phyloP scores from a whole-genome alignment of 2,329 filamentous ascomycete genomes.

The Tothia fuscella region DNA sequence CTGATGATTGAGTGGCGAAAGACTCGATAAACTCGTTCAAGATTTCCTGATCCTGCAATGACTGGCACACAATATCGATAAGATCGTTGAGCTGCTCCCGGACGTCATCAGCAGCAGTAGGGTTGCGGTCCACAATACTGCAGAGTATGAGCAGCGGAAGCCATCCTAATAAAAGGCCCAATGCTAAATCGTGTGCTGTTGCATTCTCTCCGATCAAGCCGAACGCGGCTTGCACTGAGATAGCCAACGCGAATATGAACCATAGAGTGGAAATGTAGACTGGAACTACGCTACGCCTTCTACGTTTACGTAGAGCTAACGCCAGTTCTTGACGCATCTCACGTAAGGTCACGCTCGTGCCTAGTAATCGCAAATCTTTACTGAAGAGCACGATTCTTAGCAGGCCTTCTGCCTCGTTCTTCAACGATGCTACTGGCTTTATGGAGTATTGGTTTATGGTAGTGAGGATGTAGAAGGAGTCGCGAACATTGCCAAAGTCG shows the following conservation, averaged over 20 bases:
- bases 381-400: conserved; percentile 11
- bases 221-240: conserved; percentile 10
- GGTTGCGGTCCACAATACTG: conserved; percentile 11
- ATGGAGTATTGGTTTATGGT: conserved; percentile 11
- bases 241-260: conserved; percentile 10
- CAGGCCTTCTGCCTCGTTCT: conserved; percentile 10
- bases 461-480: conserved; percentile 12
- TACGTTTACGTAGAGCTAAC: background rate
- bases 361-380: conserved; percentile 7
- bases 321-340: conserved; percentile 5
- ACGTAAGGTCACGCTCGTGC: background rate
- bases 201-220: conserved; percentile 10
- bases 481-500: conserved; percentile 10
- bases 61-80: conserved; percentile 8
- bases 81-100: conserved; percentile 10
- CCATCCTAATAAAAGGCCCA: conserved; percentile 10
- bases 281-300: conserved; percentile 10
- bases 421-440: conserved; percentile 9
- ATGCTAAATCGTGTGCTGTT: conserved; percentile 10
- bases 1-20: background rate
- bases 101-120: conserved; percentile 8
- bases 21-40: background rate
- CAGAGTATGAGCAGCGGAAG: conserved; percentile 11
- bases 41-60: conserved; percentile 5
- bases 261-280: conserved; percentile 12